Evolutionary conservation across 2,329 filamentous ascomycete genomes (phyloP), one percentile per base, ranked within the genome.

Genomic region (Trichocomaceae sp.): DNA sequence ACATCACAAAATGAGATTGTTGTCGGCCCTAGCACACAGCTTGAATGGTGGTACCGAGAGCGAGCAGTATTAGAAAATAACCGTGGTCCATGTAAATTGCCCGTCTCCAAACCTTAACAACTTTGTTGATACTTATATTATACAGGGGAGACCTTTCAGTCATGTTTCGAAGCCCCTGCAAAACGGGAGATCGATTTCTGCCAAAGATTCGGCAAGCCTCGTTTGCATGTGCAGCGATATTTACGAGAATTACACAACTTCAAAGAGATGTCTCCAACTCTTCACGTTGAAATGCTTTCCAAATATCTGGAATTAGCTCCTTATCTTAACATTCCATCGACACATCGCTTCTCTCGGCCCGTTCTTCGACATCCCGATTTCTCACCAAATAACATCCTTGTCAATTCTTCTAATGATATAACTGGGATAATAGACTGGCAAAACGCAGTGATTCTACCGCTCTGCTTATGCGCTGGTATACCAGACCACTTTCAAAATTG

Each of bases 401-500:
- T 70, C 6, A 23, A 39, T 50, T 8, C 31, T 12, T 64, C 62
- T 3, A 59, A 60, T 33, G 59, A 68, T 15, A 61, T 69, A 33
- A 41, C 55, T 45, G 64, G 65, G 1, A 58, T 69, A 7, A 66
- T 70, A 49, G 65, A 68, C 57, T 69, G 65, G 66, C 62, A 69
- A 50, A 55, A 69, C 57, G 46, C 62, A 31, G 60, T 61, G 2
- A 58, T 69, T 31, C 57, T 70, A 33, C 66, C 66, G 7, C 58
- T 67, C 20, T 65, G 61, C 31, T 50, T 67, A 6, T 63, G 60
- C 52, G 61, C 62, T 44, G 64, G 66, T 35, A 67, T 69, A 10
- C 66, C 65, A 2, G 58, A 65, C 26, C 59, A 67, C 58, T 69
- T 69, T 55, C 66, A 69, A 57, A 70, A 70, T 41, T 69, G 64